Conservation (phyloP, 2,329 filamentous ascomycete genomes). For the Phaeophleospora eucalypticola region DNA sequence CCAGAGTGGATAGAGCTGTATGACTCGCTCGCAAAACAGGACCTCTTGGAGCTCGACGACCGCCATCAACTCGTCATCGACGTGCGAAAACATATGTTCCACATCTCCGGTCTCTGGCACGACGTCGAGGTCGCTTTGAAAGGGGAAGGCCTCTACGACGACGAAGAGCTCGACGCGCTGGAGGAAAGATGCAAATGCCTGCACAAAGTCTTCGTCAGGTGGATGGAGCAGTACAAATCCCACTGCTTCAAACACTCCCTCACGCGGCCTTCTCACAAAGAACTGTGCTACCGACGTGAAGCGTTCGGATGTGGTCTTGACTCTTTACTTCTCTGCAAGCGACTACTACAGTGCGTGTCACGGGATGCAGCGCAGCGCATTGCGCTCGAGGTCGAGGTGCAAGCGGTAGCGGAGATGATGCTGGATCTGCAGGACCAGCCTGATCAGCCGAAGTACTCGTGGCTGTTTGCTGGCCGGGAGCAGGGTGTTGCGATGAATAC, state of each 20-base stretch:
- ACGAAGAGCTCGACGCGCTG: constrained; percentile 7
- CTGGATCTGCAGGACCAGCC: constrained; percentile 29
- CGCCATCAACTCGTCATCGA: constrained; percentile 21
- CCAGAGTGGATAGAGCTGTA: constrained; percentile 30
- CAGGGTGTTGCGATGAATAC: constrained; percentile 22
- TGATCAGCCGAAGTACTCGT: constrained; percentile 22
- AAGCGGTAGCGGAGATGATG: constrained; percentile 27
- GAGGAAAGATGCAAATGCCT: constrained; percentile 12
- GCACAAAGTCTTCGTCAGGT: constrained; percentile 15
- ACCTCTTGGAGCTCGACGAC: constrained; percentile 11
- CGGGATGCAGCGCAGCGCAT: constrained; percentile 20
- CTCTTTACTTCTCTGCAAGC: constrained; percentile 21
- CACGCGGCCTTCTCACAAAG: constrained; percentile 9
- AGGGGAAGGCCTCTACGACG: no score
- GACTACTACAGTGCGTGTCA: constrained; percentile 19
- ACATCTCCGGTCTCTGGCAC: constrained; percentile 21
- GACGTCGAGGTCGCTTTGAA: constrained; percentile 18
- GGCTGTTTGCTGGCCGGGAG: constrained; percentile 28
- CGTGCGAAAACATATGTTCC: constrained; percentile 22
- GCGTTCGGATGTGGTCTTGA: constrained; percentile 23
- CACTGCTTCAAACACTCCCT: constrained; percentile 22
- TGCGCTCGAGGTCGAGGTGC: constrained; percentile 29
- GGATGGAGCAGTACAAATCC: constrained; percentile 26
- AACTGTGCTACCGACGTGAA: constrained; percentile 23
- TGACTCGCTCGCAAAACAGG: constrained; percentile 12